A percentile compares a stretch with the other conserved stretches of the same genome.
Conservation (phyloP, 495 filamentous ascomycete genomes). For the Sordaria brevicollis region DNA sequence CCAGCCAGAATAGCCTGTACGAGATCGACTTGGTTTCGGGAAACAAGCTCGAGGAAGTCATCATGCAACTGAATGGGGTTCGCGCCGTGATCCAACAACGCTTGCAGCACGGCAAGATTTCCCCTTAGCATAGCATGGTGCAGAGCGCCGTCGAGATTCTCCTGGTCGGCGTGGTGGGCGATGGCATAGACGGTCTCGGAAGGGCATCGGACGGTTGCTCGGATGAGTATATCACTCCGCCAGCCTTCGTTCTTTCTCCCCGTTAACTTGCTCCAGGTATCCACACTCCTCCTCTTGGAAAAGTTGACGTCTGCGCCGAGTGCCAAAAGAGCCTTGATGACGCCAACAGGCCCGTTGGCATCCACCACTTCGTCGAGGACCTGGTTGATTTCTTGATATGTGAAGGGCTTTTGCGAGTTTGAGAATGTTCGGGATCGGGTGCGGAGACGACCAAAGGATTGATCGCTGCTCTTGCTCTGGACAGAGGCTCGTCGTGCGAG, state of each 20-base stretch:
- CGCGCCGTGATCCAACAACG: constrained; percentile 19
- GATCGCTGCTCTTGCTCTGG: constrained; percentile 5
- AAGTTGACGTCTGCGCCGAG: constrained; percentile 26
- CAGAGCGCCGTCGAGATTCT: constrained; percentile 20
- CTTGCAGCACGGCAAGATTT: constrained; percentile 13
- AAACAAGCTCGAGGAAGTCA: constrained; percentile 20
- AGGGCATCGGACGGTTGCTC: constrained; percentile 15
- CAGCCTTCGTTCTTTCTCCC: constrained; percentile 8
- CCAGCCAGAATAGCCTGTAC: constrained; percentile 15
- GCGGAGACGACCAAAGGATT: constrained; percentile 10
- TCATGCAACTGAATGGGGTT: constrained; percentile 18
- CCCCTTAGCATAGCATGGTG: constrained; percentile 17
- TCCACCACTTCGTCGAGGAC: constrained; percentile 19
- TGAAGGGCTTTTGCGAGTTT: constrained; percentile 8
- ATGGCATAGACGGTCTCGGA: constrained; percentile 16
- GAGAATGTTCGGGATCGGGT: background rate
- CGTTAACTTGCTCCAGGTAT: constrained; percentile 13
- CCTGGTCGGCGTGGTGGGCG: constrained; percentile 21
- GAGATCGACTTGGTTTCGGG: constrained; percentile 8
- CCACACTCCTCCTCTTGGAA: constrained; percentile 8
- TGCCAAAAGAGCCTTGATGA: constrained; percentile 17
- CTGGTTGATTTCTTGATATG: constrained; percentile 18
- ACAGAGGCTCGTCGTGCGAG: constrained; percentile 11
- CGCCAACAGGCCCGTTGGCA: constrained; percentile 13
- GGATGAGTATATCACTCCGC: constrained; percentile 16